Percentiles rank a stretch among this genome's conserved stretches.
Conservation (phyloP, 2,329 filamentous ascomycete species). For the Sclerotinia borealis region DNA sequence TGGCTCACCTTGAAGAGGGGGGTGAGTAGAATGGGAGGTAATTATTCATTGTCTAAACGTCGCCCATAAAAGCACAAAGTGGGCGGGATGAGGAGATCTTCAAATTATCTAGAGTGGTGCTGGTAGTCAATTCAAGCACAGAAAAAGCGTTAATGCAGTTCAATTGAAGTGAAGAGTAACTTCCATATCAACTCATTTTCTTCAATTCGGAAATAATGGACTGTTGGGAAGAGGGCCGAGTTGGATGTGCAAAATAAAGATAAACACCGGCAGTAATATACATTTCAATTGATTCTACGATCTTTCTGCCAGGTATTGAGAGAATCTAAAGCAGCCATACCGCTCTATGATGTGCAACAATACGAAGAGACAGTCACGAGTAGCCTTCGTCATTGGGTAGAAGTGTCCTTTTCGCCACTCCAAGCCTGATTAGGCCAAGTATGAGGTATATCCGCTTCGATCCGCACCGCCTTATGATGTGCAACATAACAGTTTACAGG, state of each 20-base stretch:
- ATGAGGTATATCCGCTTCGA: not conserved
- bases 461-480: not conserved
- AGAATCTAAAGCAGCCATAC: not conserved
- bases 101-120: too few species aligned
- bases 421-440: not conserved
- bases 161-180: too few species aligned
- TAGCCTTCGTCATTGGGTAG: not conserved
- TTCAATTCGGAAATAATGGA: not conserved
- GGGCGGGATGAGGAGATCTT: too few species aligned
- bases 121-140: too few species aligned
- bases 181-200: not conserved
- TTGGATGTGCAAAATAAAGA: not conserved
- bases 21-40: too few species aligned
- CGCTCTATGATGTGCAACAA: not conserved
- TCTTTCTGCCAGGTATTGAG: not conserved
- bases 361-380: not conserved
- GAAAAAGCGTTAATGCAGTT: too few species aligned
- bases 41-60: too few species aligned
- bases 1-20: too few species aligned
- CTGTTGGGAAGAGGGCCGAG: too few species aligned
- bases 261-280: not conserved
- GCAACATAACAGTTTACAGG: not conserved
- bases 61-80: too few species aligned
- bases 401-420: not conserved
- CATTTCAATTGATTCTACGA: not conserved